Conservation (phyloP, 495 filamentous ascomycete genomes). For the Hamigera avellanea region DNA sequence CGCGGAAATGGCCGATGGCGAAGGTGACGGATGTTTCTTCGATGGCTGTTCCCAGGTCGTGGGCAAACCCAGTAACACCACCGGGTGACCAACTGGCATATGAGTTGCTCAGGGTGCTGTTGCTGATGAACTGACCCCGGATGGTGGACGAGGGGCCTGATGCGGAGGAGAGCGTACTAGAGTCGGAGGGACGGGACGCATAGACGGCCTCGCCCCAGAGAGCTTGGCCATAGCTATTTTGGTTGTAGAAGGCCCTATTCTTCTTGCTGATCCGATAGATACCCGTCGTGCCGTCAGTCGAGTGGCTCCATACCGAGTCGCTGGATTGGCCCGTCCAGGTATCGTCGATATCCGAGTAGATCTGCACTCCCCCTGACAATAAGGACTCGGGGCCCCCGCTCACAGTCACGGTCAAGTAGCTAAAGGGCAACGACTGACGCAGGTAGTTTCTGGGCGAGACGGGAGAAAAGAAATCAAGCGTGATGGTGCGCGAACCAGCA, state of each 20-base stretch:
- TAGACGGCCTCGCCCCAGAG: constrained; percentile 32
- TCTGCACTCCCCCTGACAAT: constrained; percentile 25
- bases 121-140: constrained; percentile 17
- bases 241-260: constrained; percentile 14
- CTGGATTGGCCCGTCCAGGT: constrained; percentile 29
- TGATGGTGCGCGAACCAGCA: constrained; percentile 22
- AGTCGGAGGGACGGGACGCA: constrained; percentile 16
- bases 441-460: constrained; percentile 70
- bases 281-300: constrained; percentile 12
- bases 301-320: constrained; percentile 15
- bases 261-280: constrained; percentile 18
- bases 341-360: constrained; percentile 32
- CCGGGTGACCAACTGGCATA: constrained; percentile 14
- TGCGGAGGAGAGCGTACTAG: constrained; percentile 11
- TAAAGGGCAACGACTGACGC: constrained; percentile 66
- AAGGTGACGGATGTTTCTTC: constrained; percentile 23
- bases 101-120: constrained; percentile 14
- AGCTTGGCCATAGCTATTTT: constrained; percentile 21
- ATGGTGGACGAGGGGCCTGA: constrained; percentile 15
- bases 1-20: constrained; percentile 28
- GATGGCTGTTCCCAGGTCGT: constrained; percentile 22
- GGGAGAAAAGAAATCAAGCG: constrained; percentile 58
- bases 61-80: constrained; percentile 23
- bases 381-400: constrained; percentile 6
- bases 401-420: constrained; percentile 61